Percentiles rank a stretch among this genome's conserved stretches.
Evolutionary conservation across 305 asterid genomes (phyloP).

Genomic region (Stenogyne calaminthoides): DNA sequence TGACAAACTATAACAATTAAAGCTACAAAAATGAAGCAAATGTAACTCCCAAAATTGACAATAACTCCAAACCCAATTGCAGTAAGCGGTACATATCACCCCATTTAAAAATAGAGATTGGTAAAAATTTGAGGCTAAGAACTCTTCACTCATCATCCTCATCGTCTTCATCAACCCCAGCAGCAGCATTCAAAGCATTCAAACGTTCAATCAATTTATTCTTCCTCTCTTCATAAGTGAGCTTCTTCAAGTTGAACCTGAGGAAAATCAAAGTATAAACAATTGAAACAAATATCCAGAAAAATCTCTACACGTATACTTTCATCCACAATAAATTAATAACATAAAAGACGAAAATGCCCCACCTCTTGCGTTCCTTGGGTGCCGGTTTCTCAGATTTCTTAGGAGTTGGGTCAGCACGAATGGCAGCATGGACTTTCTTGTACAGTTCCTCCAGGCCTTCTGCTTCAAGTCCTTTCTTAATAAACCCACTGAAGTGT

Average conservation of each 20-base stretch:
- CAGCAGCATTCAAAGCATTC: slow-evolving; percentile 43
- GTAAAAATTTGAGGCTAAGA: not conserved
- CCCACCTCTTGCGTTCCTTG: slow-evolving; percentile 66
- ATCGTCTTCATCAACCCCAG: slow-evolving; percentile 35
- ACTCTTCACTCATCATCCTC: slow-evolving; percentile 39
- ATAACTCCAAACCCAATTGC: slow-evolving; percentile 14
- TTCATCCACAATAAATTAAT: not conserved
- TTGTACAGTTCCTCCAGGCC: slow-evolving; percentile 59
- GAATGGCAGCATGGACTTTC: slow-evolving; percentile 84
- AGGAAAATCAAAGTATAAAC: not conserved
- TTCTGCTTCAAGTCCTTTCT: slow-evolving; percentile 64
- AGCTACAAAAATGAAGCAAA: slow-evolving; percentile 34
- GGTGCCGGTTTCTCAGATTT: slow-evolving; percentile 60
- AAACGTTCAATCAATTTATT: slow-evolving; percentile 40
- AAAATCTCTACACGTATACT: not conserved
- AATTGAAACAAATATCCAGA: not conserved
- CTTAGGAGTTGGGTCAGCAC: slow-evolving; percentile 61
- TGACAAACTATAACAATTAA: slow-evolving; percentile 3
- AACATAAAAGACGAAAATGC: slow-evolving; percentile 36
- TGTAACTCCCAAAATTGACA: slow-evolving; percentile 21
- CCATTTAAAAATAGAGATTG: not conserved
- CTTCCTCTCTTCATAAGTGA: slow-evolving; percentile 45
- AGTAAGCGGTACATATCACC: not conserved
- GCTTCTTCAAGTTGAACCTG: slow-evolving; percentile 47
- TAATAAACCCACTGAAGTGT: slow-evolving; percentile 58